Base-by-base conservation (phyloP, 768 basidiomycete species). In the Pleurotus eryngii region DNA sequence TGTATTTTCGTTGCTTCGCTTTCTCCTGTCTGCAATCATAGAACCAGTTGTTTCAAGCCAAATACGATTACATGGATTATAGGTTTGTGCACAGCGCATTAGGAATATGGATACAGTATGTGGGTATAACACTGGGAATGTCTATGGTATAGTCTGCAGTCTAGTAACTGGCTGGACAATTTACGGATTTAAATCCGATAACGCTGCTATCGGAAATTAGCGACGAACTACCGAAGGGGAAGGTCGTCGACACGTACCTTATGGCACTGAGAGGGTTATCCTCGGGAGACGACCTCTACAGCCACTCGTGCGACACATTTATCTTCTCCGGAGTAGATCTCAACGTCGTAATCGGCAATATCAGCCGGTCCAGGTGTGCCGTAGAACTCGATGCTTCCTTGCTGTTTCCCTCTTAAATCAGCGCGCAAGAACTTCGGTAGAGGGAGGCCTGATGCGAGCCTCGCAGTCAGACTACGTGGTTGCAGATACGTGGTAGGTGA, bases 391-490 rank as follows among this genome's bases (percentile, higher is more conserved):
- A 86, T 74, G 11, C 71, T 74, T 37, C 79, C 81, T 66, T 76
- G 77, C 47, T 73, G 72, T 39, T 73, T 73, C 22, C 67, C 45
- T 59, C 74, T 77, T 46, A 80, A 62, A 63, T 86, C 81, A 5
- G 80, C 76, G 39, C 78, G 76, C 64, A 87, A 63, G 69, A 86
- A 87, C 56, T 70, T 65, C 26, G 86, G 86, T 55, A 86, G 67
- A 46, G 79, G 68, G 58, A 73, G 72, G 27, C 85, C 84, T 35
- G 80, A 81, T 42, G 77, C 71, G 59, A 82, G 67, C 60, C 74
- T 76, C 56, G 78, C 81, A 59, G 79, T 76, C 49, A 30, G 63
- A 55, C 43, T 63, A 51, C 42, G 60, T 42, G 61, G 37, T 63
- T 51, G 35, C 63, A 58, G 49, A 45, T 56, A 51, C 5, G 42